Evolutionary conservation across 441 rosid genomes (phyloP).

Genomic region (Pelargonium australe): DNA sequence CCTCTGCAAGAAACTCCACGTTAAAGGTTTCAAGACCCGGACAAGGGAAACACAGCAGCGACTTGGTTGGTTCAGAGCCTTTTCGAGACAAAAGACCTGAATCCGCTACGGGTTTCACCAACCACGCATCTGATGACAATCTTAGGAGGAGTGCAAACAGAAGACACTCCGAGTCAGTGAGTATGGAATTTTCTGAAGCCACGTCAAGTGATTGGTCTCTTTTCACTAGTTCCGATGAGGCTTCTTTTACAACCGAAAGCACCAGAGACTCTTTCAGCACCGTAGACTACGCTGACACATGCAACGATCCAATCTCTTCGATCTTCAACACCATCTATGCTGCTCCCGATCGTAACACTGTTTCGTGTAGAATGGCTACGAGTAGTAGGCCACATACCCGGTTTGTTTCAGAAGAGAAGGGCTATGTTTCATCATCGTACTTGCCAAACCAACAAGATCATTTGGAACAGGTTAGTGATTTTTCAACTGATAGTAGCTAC

Average conservation of each 20-base stretch:
- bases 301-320: slow-evolving; percentile 50
- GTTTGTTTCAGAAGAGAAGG: slow-evolving; percentile 45
- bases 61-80: slow-evolving; percentile 21
- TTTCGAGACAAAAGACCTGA: slow-evolving; percentile 23
- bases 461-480: slow-evolving; percentile 22
- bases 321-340: slow-evolving; percentile 44
- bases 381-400: slow-evolving; percentile 40
- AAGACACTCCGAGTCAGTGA: slow-evolving; percentile 16
- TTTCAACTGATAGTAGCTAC: slow-evolving; percentile 22
- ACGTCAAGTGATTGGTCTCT: slow-evolving; percentile 80
- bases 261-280: slow-evolving; percentile 80
- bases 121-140: slow-evolving; percentile 16
- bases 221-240: slow-evolving; percentile 84
- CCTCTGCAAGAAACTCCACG: slow-evolving; percentile 24
- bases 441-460: slow-evolving; percentile 26
- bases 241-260: slow-evolving; percentile 86
- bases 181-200: slow-evolving; percentile 45
- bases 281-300: slow-evolving; percentile 48
- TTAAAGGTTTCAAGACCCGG: slow-evolving; percentile 32
- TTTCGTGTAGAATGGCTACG: slow-evolving; percentile 53
- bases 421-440: slow-evolving; percentile 39
- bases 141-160: slow-evolving; percentile 21
- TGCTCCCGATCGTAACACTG: slow-evolving; percentile 33
- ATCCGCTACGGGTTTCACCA: slow-evolving; percentile 13
- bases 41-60: slow-evolving; percentile 34